These are phyloP conservation scores for Cryptococcus wingfieldii DNA, from an alignment of 1,284 basidiomycete genomes.

Conservation along the genomic window DNA sequence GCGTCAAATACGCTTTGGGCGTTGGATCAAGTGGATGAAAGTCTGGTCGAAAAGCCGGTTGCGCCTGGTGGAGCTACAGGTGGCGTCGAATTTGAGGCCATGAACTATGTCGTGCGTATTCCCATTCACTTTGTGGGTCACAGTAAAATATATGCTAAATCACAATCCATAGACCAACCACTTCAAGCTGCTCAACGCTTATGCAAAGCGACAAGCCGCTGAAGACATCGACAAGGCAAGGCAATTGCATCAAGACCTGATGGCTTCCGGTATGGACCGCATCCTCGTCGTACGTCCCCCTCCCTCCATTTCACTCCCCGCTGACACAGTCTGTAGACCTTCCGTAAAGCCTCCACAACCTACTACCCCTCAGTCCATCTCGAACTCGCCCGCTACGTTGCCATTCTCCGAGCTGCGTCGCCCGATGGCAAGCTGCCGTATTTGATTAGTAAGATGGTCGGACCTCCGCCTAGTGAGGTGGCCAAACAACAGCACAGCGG, in stretches of 20 bases:
- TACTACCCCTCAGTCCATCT: conserved; percentile 91
- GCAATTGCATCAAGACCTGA: conserved; percentile 75
- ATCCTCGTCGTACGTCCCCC: conserved; percentile 42
- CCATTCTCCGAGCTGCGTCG: conserved; percentile 51
- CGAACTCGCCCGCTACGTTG: conserved; percentile 79
- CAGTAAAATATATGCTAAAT: conserved; percentile 1
- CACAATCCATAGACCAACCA: conserved; percentile 64
- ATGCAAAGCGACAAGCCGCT: conserved; percentile 61
- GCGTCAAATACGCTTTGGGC: conserved; percentile 87
- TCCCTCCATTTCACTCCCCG: neutral
- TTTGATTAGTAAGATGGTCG: conserved; percentile 44
- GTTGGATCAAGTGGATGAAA: conserved; percentile 72
- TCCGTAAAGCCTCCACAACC: conserved; percentile 83
- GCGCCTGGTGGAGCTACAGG: conserved; percentile 98
- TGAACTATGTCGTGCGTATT: conserved; percentile 80
- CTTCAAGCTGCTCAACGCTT: conserved; percentile 73
- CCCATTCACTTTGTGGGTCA: neutral
- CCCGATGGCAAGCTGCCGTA: conserved; percentile 37
- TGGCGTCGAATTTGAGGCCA: conserved; percentile 95
- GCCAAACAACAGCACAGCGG: neutral
- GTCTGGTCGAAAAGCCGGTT: conserved; percentile 78
- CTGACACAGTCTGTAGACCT: conserved; percentile 57
- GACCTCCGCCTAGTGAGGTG: conserved; percentile 38
- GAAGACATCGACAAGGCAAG: conserved; percentile 63
- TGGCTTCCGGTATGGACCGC: conserved; percentile 77